Evolutionary conservation across 208 protist genomes (phyloP), one percentile per base, ranked within the genome.

Genomic region (Acanthamoeba culbertsoni): DNA sequence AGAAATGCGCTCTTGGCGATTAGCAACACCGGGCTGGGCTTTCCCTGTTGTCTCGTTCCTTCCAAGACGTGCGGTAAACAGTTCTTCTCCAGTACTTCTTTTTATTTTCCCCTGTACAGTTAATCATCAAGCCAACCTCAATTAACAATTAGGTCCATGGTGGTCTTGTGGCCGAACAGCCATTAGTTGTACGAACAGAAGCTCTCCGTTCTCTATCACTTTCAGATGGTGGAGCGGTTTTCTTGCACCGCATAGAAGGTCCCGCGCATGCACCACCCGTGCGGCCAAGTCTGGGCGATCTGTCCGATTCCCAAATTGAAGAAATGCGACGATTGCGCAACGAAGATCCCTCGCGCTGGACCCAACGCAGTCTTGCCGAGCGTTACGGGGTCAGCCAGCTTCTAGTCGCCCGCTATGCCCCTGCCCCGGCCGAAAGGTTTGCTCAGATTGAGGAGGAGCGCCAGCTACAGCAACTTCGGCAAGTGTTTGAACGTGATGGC

Each of bases 321-420:
- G 79, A 88, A n/a, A 40, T 88, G 53, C 45, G 79, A 62, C n/a
- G 79, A 2, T 31, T 88, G 79, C 42, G 79, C 5, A 31, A 40
- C 14, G 79, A 88, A 62, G 79, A 88, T 35, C 79, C 79, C 26
- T 16, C 45, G 26, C 45, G 37, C n/a, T 88, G 79, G 79, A 88
- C 79, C 20, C 79, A 88, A 46, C 79, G 53, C 7, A n/a, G 51
- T 14, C 79, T 88, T 5, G 79, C 79, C 28, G 53, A 88, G 53
- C 18, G 53, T 1, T 88, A 62, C 46, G 53, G 53, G 31, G 53
- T 88, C 2, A 10, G 62, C 35, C 20, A 5, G 5, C 51, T 63
- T n/a, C 53, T 88, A 3, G 79, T 88, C 6, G 79, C 79, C 8
- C 79, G 79, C 53, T 2, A 62, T 26, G 48, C 46, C 20, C 79